Evolutionary conservation across 2,329 filamentous ascomycete species (phyloP).

Genomic region (Aspergillus phoenicis): DNA sequence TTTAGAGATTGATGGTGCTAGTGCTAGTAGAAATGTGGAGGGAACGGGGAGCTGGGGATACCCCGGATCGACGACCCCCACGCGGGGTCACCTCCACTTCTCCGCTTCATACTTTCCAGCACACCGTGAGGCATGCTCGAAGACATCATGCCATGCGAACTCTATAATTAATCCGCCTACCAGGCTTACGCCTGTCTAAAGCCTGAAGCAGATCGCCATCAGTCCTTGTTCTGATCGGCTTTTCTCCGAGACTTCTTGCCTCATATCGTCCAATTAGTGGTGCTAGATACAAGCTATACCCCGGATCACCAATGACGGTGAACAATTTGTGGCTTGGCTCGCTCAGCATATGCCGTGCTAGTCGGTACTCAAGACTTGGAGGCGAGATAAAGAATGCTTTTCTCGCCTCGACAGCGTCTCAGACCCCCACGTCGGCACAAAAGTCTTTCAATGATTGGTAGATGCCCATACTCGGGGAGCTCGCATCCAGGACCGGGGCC

Average conservation of each 20-base stretch:
- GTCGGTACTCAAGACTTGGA: not conserved
- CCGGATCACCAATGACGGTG: not conserved
- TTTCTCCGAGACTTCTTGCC: slow-evolving; percentile 5
- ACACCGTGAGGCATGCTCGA: not conserved
- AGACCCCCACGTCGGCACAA: not conserved
- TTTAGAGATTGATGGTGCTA: not conserved
- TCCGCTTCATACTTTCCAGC: not conserved
- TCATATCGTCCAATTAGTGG: not conserved
- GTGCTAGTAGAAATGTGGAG: not conserved
- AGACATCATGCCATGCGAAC: not conserved
- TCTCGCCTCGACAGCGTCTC: not conserved
- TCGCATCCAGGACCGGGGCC: not conserved
- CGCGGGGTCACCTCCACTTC: slow-evolving; percentile 8
- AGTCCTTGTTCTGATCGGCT: not conserved
- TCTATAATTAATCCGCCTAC: not conserved
- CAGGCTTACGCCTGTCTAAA: not conserved
- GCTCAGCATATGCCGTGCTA: not conserved
- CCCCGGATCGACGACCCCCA: slow-evolving; percentile 4
- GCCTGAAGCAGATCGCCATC: not conserved
- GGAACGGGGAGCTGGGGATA: not conserved
- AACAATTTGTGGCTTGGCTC: not conserved
- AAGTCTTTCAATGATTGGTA: not conserved
- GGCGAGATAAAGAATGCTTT: not conserved
- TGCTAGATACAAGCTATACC: not conserved
- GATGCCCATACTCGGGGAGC: not conserved